These are phyloP conservation scores for Metschnikowia kofuensis DNA, from an alignment of 805 yeast genomes.

Conservation along the genomic window DNA sequence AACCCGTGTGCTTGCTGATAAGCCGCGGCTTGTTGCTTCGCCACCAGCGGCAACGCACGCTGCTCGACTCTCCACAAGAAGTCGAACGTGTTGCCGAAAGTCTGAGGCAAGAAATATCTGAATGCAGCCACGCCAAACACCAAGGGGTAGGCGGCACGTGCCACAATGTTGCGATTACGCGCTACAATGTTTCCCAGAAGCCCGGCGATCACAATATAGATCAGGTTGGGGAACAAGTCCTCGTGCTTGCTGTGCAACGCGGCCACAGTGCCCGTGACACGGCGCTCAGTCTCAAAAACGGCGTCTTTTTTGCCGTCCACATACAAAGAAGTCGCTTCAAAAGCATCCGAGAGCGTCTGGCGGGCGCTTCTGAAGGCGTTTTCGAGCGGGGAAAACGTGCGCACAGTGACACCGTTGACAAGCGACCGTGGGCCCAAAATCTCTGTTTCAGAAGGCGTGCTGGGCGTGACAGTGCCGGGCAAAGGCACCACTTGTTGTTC, in stretches of 20 bases:
- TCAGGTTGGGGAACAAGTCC: conserved; percentile 65
- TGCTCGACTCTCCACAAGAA: conserved; percentile 62
- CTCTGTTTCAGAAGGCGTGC: conserved; percentile 40
- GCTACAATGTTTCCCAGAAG: conserved; percentile 72
- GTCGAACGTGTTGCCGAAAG: conserved; percentile 58
- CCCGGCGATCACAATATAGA: conserved; percentile 66
- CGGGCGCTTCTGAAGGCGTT: conserved; percentile 47
- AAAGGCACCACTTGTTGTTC: conserved; percentile 44
- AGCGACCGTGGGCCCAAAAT: conserved; percentile 45
- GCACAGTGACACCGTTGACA: conserved; percentile 55
- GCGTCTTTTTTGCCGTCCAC: conserved; percentile 47
- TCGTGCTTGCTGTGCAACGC: conserved; percentile 63
- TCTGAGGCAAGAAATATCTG: conserved; percentile 66
- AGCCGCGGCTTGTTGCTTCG: conserved; percentile 56
- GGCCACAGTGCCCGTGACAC: conserved; percentile 60
- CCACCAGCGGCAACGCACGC: conserved; percentile 58
- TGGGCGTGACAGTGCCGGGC: conserved; percentile 50
- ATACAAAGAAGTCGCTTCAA: conserved; percentile 25
- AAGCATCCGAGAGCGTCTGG: conserved; percentile 32
- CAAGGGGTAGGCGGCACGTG: conserved; percentile 57
- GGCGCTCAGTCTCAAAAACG: conserved; percentile 59
- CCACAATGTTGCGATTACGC: conserved; percentile 58
- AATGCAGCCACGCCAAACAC: conserved; percentile 63
- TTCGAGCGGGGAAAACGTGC: conserved; percentile 51
- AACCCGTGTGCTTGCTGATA: conserved; percentile 30